phyloP scores from a whole-genome alignment of 495 filamentous ascomycete species.

The Daldinia loculata region DNA sequence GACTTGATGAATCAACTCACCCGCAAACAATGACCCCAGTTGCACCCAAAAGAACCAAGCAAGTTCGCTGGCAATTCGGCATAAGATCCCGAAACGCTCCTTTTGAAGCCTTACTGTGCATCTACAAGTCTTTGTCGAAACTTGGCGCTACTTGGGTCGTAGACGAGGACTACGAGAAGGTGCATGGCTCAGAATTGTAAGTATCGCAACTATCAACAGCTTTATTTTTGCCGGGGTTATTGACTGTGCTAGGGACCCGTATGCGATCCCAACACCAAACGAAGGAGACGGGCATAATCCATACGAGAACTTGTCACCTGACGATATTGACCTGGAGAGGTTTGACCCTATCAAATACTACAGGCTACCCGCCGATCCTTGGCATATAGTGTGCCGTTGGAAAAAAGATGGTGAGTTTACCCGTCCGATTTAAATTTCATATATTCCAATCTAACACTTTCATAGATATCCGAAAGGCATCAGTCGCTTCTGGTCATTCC shows the following conservation, averaged over 20 bases:
- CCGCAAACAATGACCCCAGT: slow-evolving; percentile 71
- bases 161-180: slow-evolving; percentile 62
- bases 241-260: slow-evolving; percentile 37
- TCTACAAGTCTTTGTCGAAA: slow-evolving; percentile 87
- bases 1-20: slow-evolving; percentile 69
- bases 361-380: slow-evolving; percentile 88
- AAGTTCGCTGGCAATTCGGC: slow-evolving; percentile 95
- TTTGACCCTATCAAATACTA: slow-evolving; percentile 61
- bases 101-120: slow-evolving; percentile 89
- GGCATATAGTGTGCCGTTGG: slow-evolving; percentile 93
- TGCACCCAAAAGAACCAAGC: slow-evolving; percentile 70
- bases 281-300: slow-evolving; percentile 37
- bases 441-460: slow-evolving; percentile 15
- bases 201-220: slow-evolving; percentile 1
- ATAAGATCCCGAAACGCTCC: slow-evolving; percentile 94
- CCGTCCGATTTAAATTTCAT: slow-evolving; percentile 51
- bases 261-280: slow-evolving; percentile 27
- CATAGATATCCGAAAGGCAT: slow-evolving; percentile 52
- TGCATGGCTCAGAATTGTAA: slow-evolving; percentile 44
- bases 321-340: slow-evolving; percentile 41
- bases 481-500: slow-evolving; percentile 45
- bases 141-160: slow-evolving; percentile 87
- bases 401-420: slow-evolving; percentile 69
- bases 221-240: slow-evolving; percentile 12
- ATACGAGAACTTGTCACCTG: slow-evolving; percentile 39